Evolutionary conservation across 441 rosid species (phyloP).

Genomic region (Euphorbia corollata): DNA sequence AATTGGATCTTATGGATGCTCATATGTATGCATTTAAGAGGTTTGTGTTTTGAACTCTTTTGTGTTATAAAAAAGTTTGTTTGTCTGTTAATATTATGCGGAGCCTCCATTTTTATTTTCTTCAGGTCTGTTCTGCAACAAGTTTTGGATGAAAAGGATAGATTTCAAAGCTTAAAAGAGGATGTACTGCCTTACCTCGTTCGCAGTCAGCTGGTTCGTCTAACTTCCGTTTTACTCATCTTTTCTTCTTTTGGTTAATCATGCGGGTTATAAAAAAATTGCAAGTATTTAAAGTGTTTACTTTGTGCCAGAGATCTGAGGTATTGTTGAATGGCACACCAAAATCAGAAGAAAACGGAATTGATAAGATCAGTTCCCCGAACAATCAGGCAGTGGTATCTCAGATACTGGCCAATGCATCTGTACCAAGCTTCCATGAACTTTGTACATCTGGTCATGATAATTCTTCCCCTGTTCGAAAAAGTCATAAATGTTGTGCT

Average conservation of each 20-base stretch:
- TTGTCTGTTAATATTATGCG: constrained; percentile 16
- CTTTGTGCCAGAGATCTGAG: constrained; percentile 51
- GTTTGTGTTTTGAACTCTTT: constrained; percentile 30
- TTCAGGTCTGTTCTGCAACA: constrained; percentile 69
- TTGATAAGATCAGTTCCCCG: constrained; percentile 43
- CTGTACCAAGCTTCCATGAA: constrained; percentile 65
- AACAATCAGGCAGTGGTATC: constrained; percentile 44
- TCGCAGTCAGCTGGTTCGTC: constrained; percentile 85
- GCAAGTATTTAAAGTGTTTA: not conserved
- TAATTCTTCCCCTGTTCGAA: constrained; percentile 36
- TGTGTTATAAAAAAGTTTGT: not conserved
- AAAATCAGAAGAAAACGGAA: constrained; percentile 68
- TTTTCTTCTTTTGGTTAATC: not conserved
- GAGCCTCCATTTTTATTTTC: constrained; percentile 3
- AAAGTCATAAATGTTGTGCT: constrained; percentile 80
- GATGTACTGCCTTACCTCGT: constrained; percentile 91
- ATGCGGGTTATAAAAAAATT: not conserved
- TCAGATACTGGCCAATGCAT: constrained; percentile 63
- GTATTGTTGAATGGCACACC: constrained; percentile 34
- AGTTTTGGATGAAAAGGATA: constrained; percentile 57
- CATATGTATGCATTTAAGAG: constrained; percentile 96
- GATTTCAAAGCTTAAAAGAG: constrained; percentile 64
- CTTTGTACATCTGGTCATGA: constrained; percentile 35
- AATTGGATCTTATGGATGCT: constrained; percentile 87
- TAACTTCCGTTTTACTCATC: constrained; percentile 17